Evolutionary conservation across 2,329 filamentous ascomycete genomes (phyloP), one percentile per base, ranked within the genome.

Genomic region (Calonectria montana): DNA sequence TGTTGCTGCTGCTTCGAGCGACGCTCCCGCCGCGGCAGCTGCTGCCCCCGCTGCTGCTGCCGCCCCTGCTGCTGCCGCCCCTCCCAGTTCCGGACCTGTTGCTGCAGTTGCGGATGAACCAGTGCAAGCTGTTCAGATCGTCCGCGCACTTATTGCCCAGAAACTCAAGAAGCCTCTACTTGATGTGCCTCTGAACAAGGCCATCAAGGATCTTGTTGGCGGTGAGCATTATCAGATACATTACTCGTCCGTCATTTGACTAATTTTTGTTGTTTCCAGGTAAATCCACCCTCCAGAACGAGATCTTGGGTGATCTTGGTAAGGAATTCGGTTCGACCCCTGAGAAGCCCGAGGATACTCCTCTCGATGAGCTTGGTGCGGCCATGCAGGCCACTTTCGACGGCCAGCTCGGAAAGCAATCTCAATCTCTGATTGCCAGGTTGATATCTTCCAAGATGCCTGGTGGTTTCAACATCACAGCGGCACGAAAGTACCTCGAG

Each of bases 401-500:
- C 86, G 97, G 97, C 78, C 96, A 98, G 86, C 91, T 99, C 73
- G 97, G 97, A 84, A 99, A 99, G 87, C 96, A 98, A 79, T 97
- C 97, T 0, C 93, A 94, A 66, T 97, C 96, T 3, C 90, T 99
- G 69, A 93, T 99, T 83, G 97, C 97, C 62, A 93, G 97, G 78
- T 88, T 99, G 82, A 97, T 99, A 50, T 98, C 97, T 2, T 98
- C 97, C 35, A 99, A 99, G 87, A 99, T 99, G 97, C 97, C 97
- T 59, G 97, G 96, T 87, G 97, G 97, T 74, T 99, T 99, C 91
- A 99, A 98, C 84, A 98, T 98, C 83, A 98, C 96, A 81, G 90
- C 95, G 15, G 94, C 97, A 57, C 91, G 97, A 80, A 99, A 99
- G 86, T 97, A 99, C 82, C 87, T 99, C 53, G 96, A 98, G 86